Evolutionary conservation across 2,329 filamentous ascomycete species (phyloP), one percentile per base, ranked within the genome.

Genomic region (Truncatella angustata): DNA sequence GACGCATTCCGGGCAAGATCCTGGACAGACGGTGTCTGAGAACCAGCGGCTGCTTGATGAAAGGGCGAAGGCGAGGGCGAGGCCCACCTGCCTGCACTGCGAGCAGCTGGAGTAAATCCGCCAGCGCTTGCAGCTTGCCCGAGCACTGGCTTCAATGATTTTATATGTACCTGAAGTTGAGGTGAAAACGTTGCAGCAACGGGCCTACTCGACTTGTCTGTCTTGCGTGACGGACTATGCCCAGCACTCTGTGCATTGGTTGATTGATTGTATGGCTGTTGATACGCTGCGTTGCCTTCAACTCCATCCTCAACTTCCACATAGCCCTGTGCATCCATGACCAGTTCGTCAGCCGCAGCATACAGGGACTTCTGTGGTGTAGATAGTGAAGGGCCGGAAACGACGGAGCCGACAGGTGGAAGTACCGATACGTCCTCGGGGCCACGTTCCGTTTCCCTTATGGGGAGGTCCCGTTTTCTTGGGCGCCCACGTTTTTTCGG

Each of bases 381-480:
- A 5, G 72, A 73, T 6, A 74, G 55, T 0, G 72, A 74, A 0
- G 71, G 71, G 0, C 69, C 68, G 4, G 58, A 59, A 9, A 23
- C 23, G 16, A 4, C 23, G 9, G 61, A 61, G 42, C 58, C 60
- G 9, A 18, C 21, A 21, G 66, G 53, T 36, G 60, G 59, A 2
- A 67, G 61, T 12, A 69, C n/a, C n/a, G n/a, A n/a, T n/a, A n/a
- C n/a, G n/a, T n/a, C n/a, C n/a, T n/a, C n/a, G n/a, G n/a, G n/a
- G n/a, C n/a, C n/a, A n/a, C n/a, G n/a, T n/a, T n/a, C n/a, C n/a
- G n/a, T n/a, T n/a, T n/a, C n/a, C 63, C 53, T 66, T 66, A 39
- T 61, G 64, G 1, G 60, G 61, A 42, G 63, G 58, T 4, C 64
- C 62, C n/a, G n/a, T n/a, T n/a, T n/a, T n/a, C n/a, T n/a, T n/a